Evolutionary conservation across 129 eudicot genomes (phyloP), one percentile per base, ranked within the genome.

Genomic region (Apium graveolens): DNA sequence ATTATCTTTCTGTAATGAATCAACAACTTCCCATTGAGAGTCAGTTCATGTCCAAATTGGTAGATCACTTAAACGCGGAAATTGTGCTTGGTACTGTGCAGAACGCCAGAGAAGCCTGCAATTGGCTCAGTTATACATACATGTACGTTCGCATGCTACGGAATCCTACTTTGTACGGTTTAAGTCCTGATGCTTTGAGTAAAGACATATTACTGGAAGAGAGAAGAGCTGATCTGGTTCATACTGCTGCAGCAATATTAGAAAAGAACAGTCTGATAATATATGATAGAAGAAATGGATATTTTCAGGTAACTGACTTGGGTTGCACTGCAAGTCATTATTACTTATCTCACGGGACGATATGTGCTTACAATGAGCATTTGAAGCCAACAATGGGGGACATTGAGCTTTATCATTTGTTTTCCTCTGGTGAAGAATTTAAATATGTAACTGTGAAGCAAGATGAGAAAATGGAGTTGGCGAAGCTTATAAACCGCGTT

Each of bases 1-100:
- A 91, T 78, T 94, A 94, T 85, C 90, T 94, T 31, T 91, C 96
- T 1, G 66, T 94, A 75, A 94, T 94, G 98, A 94, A 94, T 76
- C 96, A 91, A 82, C 98, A 91, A 84, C 96, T 94, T 80, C 98
- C 98, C 34, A 91, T 94, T 81, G 98, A 91, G 83, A 94, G 98
- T 72, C 97, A 91, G 81, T 94, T 94, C 45, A 81, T 94, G 27
- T 91, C 98, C 78, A 89, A 89, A 71, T 82, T 94, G 86, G 97
- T 97, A 70, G 98, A 94, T 87, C 98, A 94, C 70, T 83, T 94
- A 81, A 94, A 91, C 83, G 97, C 98, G 34, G 98, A 94, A 81
- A 88, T 94, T 79, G 97, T 95, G 74, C 96, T 95, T 51, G 98
- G 98, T 37, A 95, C 96, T 18, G 94, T 91, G 46, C 96, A 90